A percentile compares a stretch with the other conserved stretches of the same genome.
phyloP scores from a whole-genome alignment of 805 yeast genomes.

The Kodamaea kaohsiungensis region DNA sequence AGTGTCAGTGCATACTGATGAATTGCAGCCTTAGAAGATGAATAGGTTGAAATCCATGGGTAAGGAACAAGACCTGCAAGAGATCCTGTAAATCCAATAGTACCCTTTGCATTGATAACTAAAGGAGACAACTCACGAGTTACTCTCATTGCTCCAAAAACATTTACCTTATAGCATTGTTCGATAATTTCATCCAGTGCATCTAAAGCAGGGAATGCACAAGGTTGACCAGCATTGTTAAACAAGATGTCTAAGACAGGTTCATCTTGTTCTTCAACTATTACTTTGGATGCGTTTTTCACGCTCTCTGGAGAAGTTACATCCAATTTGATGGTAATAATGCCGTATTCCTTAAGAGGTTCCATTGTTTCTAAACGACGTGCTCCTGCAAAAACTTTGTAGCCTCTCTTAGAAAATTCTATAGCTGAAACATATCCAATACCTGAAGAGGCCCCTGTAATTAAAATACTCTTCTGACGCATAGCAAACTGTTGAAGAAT shows the following conservation, averaged over 20 bases:
- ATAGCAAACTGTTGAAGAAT: not conserved
- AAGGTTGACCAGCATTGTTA: conserved; percentile 81
- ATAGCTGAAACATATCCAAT: conserved; percentile 52
- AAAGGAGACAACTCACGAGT: conserved; percentile 57
- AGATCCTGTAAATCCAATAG: conserved; percentile 74
- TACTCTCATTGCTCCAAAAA: conserved; percentile 66
- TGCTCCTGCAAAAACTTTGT: conserved; percentile 71
- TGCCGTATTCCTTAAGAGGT: conserved; percentile 43
- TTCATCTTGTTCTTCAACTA: conserved; percentile 30
- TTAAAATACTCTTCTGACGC: conserved; percentile 15
- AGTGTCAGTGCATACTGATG: conserved; percentile 67
- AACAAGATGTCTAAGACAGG: conserved; percentile 56
- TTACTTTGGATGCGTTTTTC: conserved; percentile 40
- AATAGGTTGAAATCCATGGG: conserved; percentile 70
- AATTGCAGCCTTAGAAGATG: conserved; percentile 73
- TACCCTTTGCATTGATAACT: conserved; percentile 65
- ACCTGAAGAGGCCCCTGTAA: conserved; percentile 60
- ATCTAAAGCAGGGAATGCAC: conserved; percentile 70
- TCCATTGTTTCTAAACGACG: conserved; percentile 65
- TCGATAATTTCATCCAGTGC: conserved; percentile 54
- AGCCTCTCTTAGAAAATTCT: conserved; percentile 53
- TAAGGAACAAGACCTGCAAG: conserved; percentile 66
- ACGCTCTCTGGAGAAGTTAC: conserved; percentile 54
- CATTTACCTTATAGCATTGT: conserved; percentile 64
- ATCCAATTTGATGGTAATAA: conserved; percentile 54